These are phyloP conservation scores for Canavalia gladiata DNA, from an alignment of 306 rosid genomes.

Conservation along the genomic window DNA sequence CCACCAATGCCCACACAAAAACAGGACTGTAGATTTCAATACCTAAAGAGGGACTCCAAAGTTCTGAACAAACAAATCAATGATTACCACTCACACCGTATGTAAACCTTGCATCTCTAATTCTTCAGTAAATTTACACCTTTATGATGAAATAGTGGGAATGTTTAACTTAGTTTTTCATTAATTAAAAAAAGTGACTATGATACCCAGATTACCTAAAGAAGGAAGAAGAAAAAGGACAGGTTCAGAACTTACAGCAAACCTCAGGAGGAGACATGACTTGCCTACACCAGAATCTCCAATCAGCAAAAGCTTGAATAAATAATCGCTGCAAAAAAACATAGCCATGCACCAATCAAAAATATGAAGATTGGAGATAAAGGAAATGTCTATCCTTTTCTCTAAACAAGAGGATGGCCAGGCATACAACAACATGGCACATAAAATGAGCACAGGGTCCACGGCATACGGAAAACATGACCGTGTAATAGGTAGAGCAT, in stretches of 20 bases:
- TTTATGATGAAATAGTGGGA: background rate
- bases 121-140: background rate
- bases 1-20: background rate
- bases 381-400: constrained; percentile 23
- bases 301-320: constrained; percentile 95
- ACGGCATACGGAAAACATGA: constrained; percentile 25
- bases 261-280: constrained; percentile 99
- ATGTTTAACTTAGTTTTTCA: constrained; percentile 25
- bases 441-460: constrained; percentile 32
- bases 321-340: constrained; percentile 76
- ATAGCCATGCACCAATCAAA: constrained; percentile 23
- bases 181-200: background rate
- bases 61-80: constrained; percentile 17
- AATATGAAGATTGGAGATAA: background rate
- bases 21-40: background rate
- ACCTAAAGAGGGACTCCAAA: constrained; percentile 8
- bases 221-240: constrained; percentile 12
- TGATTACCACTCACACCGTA: constrained; percentile 11
- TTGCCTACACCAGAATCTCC: constrained; percentile 99
- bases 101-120: constrained; percentile 18
- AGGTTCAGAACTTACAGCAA: constrained; percentile 81
- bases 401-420: constrained; percentile 1
- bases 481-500: constrained; percentile 12
- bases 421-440: constrained; percentile 33
- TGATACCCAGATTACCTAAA: background rate